These are phyloP conservation scores for Neocallimastix lanati DNA, from an alignment of 192 early-diverging fungal species.

Conservation along the genomic window DNA sequence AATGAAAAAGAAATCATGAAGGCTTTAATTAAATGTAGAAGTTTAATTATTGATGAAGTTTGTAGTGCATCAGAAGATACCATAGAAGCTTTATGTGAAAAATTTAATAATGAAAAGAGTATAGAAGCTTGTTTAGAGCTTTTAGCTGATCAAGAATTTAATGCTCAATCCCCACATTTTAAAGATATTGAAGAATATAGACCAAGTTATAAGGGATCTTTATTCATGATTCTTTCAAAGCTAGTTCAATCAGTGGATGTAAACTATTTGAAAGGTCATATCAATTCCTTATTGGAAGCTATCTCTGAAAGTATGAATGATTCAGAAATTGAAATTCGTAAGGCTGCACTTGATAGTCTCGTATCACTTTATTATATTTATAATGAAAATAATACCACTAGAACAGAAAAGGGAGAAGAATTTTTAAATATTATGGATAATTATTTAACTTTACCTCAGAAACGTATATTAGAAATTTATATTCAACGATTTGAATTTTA, in stretches of 20 bases:
- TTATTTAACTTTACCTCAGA: neutral
- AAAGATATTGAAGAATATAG: neutral
- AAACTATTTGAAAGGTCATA: neutral
- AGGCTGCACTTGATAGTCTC: neutral
- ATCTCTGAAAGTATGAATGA: neutral
- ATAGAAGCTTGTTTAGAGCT: neutral
- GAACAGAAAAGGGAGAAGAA: neutral
- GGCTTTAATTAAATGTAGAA: neutral
- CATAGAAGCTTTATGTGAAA: neutral
- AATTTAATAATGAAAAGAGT: neutral
- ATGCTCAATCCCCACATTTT: neutral
- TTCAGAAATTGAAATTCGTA: neutral
- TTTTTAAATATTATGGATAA: neutral
- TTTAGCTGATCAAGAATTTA: neutral
- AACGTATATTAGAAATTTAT: neutral
- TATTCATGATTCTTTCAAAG: neutral
- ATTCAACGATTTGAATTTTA: neutral
- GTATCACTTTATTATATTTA: neutral
- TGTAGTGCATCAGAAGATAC: neutral
- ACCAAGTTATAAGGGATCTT: neutral
- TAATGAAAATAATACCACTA: neutral
- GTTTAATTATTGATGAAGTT: neutral
- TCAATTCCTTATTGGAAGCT: neutral
- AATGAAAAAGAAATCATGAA: neutral
- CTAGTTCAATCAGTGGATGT: neutral